Percentiles rank a stretch among this genome's conserved stretches.
Evolutionary conservation across 371 early-diverging fungal genomes (phyloP).

Genomic region (Mucor mucedo): DNA sequence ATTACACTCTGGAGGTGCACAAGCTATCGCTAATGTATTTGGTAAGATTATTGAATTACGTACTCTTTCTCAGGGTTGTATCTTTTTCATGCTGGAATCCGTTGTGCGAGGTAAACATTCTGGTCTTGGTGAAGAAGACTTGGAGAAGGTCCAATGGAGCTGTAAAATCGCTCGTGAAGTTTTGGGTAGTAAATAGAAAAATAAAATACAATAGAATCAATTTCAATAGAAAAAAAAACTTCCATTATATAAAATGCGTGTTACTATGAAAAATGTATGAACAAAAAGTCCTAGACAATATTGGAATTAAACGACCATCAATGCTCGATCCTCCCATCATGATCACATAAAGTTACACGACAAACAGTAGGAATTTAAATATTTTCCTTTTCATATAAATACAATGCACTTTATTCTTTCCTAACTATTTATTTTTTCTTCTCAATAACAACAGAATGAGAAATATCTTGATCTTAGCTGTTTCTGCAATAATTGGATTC

Average conservation of each 20-base stretch:
- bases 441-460: conserved; percentile 7
- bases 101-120: conserved; percentile 44
- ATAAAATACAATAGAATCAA: not conserved
- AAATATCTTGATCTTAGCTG: conserved; percentile 10
- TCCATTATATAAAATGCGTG: conserved; percentile 6
- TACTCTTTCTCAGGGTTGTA: conserved; percentile 72
- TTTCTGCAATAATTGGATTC: conserved; percentile 13
- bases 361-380: conserved; percentile 4
- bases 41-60: conserved; percentile 61
- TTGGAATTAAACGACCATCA: conserved; percentile 11
- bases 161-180: conserved; percentile 69
- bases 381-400: conserved; percentile 10
- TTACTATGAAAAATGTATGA: conserved; percentile 1
- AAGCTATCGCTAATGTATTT: conserved; percentile 64
- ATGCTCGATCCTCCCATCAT: conserved; percentile 1
- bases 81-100: conserved; percentile 75
- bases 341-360: not conserved
- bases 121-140: conserved; percentile 49
- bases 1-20: conserved; percentile 47
- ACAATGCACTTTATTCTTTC: not conserved
- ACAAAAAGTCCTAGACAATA: conserved; percentile 15
- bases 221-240: not conserved
- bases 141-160: conserved; percentile 65
- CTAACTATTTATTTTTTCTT: conserved; percentile 6
- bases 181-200: conserved; percentile 31